phyloP scores from a whole-genome alignment of 352 stramenopile species.

The Elongisporangium anandrum region DNA sequence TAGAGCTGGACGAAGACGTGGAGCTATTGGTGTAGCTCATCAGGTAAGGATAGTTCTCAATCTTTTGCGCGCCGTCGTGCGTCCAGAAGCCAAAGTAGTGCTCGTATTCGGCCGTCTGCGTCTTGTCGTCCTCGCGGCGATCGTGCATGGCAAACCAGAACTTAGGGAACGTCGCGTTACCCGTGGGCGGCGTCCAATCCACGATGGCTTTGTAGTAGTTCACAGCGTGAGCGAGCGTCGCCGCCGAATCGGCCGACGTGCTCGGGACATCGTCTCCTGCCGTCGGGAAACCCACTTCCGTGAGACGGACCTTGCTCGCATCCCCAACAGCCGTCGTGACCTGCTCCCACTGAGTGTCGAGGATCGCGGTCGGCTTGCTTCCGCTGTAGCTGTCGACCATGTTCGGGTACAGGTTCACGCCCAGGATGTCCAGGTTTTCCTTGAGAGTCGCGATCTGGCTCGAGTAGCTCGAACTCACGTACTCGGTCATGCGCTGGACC shows the following conservation, averaged over 20 bases:
- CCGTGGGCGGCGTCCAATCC: no score
- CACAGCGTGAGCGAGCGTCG: no score
- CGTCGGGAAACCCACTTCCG: slow-evolving; percentile 55
- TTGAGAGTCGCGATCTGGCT: slow-evolving; percentile 21
- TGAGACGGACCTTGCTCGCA: slow-evolving; percentile 35
- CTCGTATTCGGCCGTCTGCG: slow-evolving; percentile 30
- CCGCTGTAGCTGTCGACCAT: slow-evolving; percentile 48
- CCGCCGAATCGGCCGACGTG: no score
- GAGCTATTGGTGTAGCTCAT: no score
- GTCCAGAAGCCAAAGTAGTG: slow-evolving; percentile 57
- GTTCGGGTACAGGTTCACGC: slow-evolving; percentile 56
- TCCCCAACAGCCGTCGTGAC: slow-evolving; percentile 27
- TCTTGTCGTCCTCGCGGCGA: slow-evolving; percentile 41
- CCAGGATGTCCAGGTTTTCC: slow-evolving; percentile 39
- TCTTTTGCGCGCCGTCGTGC: slow-evolving; percentile 40
- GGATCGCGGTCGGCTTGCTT: slow-evolving; percentile 27
- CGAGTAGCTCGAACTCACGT: slow-evolving; percentile 28
- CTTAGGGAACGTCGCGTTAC: no score
- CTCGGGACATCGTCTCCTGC: no score
- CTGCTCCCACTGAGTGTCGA: slow-evolving; percentile 38
- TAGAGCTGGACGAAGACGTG: neutral
- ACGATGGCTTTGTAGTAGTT: no score
- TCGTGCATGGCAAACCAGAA: slow-evolving; percentile 68
- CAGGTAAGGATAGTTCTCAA: slow-evolving; percentile 21
- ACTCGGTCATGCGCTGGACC: slow-evolving; percentile 48